phyloP scores from a whole-genome alignment of 129 eudicot genomes.

The Sambucus nigra region DNA sequence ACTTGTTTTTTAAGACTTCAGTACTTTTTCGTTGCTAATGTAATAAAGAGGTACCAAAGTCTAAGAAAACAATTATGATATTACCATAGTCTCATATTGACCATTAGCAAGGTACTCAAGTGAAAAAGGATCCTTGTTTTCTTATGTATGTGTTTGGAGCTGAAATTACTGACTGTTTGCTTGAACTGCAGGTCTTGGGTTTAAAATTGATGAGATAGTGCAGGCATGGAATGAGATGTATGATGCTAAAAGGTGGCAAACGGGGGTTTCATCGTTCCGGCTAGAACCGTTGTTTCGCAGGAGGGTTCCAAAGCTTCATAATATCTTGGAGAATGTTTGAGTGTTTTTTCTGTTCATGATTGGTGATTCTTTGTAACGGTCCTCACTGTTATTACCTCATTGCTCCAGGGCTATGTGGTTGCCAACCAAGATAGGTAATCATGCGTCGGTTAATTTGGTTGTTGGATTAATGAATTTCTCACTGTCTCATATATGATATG shows the following conservation, averaged over 20 bases:
- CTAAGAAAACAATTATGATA: too few relatives aligned
- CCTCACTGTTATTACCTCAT: slow-evolving; percentile 16
- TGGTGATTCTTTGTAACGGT: slow-evolving; percentile 13
- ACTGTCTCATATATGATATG: not conserved
- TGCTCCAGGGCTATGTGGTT: slow-evolving; percentile 18
- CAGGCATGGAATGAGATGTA: slow-evolving; percentile 99
- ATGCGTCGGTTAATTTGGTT: slow-evolving; percentile 6
- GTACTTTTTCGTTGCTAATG: too few relatives aligned
- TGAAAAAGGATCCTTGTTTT: too few relatives aligned
- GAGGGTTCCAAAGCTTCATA: slow-evolving; percentile 62
- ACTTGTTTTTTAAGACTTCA: too few relatives aligned
- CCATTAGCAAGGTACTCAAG: too few relatives aligned
- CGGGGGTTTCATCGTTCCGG: slow-evolving; percentile 60
- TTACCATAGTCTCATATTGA: too few relatives aligned
- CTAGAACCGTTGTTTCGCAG: slow-evolving; percentile 80
- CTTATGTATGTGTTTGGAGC: too few relatives aligned
- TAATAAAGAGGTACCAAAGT: too few relatives aligned
- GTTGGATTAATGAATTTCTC: not conserved
- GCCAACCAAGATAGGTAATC: slow-evolving; percentile 17
- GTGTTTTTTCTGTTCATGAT: not conserved
- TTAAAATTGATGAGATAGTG: slow-evolving; percentile 85
- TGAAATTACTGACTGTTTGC: slow-evolving; percentile 1
- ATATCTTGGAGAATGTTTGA: slow-evolving; percentile 56
- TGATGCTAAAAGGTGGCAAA: slow-evolving; percentile 86
- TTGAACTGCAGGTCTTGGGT: slow-evolving; percentile 38